Evolutionary conservation across 208 protist genomes (phyloP).

Genomic region (Acanthamoeba sp.): DNA sequence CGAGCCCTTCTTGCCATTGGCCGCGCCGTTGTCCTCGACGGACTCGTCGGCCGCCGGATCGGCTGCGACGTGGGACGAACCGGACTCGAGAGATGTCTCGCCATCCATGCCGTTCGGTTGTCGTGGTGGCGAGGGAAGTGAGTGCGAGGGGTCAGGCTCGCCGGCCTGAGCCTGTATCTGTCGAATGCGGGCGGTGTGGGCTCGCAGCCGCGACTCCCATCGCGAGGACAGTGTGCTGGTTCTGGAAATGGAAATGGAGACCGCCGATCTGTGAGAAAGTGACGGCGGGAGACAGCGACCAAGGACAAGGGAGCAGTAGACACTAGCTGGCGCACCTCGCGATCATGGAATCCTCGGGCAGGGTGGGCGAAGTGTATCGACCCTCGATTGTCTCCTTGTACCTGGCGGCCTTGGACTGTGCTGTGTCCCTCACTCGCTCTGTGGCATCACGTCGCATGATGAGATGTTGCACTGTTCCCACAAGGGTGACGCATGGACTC

Average conservation of each 20-base stretch:
- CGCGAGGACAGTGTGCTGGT: neutral
- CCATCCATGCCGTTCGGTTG: neutral
- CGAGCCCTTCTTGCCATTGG: neutral
- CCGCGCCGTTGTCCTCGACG: neutral
- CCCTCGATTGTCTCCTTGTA: constrained; percentile 45
- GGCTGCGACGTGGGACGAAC: neutral
- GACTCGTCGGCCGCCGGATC: neutral
- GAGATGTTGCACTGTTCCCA: neutral
- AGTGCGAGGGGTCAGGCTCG: neutral
- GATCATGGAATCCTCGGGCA: neutral
- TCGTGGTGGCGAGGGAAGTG: neutral
- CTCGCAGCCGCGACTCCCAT: constrained; percentile 14
- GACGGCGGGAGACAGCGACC: too few species aligned
- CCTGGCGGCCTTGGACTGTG: neutral
- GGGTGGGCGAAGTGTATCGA: neutral
- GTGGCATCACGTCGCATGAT: neutral
- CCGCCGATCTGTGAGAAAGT: too few species aligned
- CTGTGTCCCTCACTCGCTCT: neutral
- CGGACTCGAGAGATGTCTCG: neutral
- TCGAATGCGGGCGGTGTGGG: constrained; percentile 15
- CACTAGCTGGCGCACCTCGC: neutral
- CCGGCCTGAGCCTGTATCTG: constrained; percentile 16
- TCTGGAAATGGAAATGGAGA: neutral
- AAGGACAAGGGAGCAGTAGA: too few species aligned
- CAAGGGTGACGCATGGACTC: too few species aligned